These are phyloP conservation scores for Penicillium malachiteum DNA, from an alignment of 495 filamentous ascomycete genomes.

Conservation along the genomic window DNA sequence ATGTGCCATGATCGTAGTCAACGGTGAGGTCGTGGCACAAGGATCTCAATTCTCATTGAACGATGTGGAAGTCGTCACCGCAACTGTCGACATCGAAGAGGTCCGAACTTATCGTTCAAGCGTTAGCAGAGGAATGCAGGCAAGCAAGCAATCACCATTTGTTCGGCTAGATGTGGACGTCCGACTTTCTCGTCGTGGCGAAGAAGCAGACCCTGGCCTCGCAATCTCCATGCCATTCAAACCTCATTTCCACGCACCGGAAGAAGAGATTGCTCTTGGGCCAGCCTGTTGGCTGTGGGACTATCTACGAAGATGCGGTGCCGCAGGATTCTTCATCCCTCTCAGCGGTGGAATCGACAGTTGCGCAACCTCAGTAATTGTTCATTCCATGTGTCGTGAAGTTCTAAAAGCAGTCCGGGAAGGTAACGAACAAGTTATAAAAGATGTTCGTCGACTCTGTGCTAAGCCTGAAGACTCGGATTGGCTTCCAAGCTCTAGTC, in stretches of 20 bases:
- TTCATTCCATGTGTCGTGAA: slow-evolving; percentile 75
- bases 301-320: slow-evolving; percentile 66
- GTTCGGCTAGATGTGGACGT: slow-evolving; percentile 39
- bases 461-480: slow-evolving; percentile 50
- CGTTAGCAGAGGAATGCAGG: slow-evolving; percentile 42
- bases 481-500: slow-evolving; percentile 53
- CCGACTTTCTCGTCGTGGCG: slow-evolving; percentile 31
- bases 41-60: slow-evolving; percentile 71
- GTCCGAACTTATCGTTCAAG: slow-evolving; percentile 38
- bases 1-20: slow-evolving; percentile 75
- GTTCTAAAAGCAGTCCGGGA: slow-evolving; percentile 64
- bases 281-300: slow-evolving; percentile 83
- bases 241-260: slow-evolving; percentile 58
- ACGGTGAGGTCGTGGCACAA: slow-evolving; percentile 70
- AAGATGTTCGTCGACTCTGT: slow-evolving; percentile 63
- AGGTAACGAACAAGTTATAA: slow-evolving; percentile 68
- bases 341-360: slow-evolving; percentile 70
- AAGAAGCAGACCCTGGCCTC: slow-evolving; percentile 40
- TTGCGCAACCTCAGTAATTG: slow-evolving; percentile 63
- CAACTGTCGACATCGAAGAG: slow-evolving; percentile 79
- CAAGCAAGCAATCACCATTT: slow-evolving; percentile 34
- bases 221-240: slow-evolving; percentile 41
- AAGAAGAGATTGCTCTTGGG: slow-evolving; percentile 74
- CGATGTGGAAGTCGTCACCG: slow-evolving; percentile 83
- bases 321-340: slow-evolving; percentile 59